Conservation (phyloP, 108 stramenopile genomes). For the Pseudonitzschia multistriata region DNA sequence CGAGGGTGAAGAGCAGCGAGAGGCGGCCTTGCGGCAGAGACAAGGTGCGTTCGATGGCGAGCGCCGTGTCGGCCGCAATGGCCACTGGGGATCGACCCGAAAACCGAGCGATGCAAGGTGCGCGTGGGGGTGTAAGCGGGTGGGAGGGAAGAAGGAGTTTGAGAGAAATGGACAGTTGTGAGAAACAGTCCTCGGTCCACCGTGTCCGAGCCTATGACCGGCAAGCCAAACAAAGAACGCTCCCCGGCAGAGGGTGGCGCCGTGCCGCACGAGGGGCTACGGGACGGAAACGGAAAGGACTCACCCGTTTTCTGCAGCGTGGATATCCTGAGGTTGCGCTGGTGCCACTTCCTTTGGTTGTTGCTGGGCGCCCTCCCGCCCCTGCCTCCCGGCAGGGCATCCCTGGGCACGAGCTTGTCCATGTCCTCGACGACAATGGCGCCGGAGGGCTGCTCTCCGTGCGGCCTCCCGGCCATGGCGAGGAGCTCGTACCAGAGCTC, state of each 20-base stretch:
- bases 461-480: slow-evolving; percentile 4
- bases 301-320: slow-evolving; percentile 10
- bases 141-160: neutral
- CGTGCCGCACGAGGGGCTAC: neutral
- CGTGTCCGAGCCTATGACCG: no score
- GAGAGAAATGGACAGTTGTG: neutral
- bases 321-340: neutral
- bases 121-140: neutral
- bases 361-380: neutral
- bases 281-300: no score
- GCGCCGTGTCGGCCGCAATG: slow-evolving; percentile 24
- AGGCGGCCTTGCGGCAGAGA: neutral
- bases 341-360: neutral
- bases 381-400: no score
- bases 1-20: neutral
- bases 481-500: slow-evolving; percentile 26
- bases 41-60: slow-evolving; percentile 16
- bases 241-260: neutral
- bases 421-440: slow-evolving; percentile 37
- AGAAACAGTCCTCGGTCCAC: no score
- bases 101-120: neutral
- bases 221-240: neutral
- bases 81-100: slow-evolving; percentile 15
- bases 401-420: slow-evolving; percentile 24
- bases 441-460: slow-evolving; percentile 12